phyloP scores from a whole-genome alignment of 805 yeast species.

The Ogataea neopini region DNA sequence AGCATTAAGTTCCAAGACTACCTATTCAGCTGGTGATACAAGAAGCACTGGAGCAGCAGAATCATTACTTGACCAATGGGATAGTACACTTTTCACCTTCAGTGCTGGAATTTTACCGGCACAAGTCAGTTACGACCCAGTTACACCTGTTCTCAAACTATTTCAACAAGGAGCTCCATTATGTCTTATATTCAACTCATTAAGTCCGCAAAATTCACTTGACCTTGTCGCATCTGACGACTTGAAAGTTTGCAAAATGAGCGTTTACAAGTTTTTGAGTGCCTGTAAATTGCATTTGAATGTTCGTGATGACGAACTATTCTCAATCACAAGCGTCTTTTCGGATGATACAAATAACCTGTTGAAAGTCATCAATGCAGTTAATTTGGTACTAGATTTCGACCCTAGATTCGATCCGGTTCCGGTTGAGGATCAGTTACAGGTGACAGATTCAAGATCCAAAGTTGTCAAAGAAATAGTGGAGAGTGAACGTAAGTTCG shows the following conservation, averaged over 20 bases:
- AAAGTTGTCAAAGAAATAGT: slow-evolving; percentile 83
- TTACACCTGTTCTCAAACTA: slow-evolving; percentile 82
- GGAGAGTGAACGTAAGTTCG: slow-evolving; percentile 90
- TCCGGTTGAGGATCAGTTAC: slow-evolving; percentile 26
- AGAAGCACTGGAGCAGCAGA: slow-evolving; percentile 15
- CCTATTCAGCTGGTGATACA: slow-evolving; percentile 2
- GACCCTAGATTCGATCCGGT: slow-evolving; percentile 13
- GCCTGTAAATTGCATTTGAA: slow-evolving; percentile 80
- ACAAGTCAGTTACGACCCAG: slow-evolving; percentile 81
- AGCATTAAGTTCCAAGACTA: slow-evolving; percentile 23
- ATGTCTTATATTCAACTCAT: slow-evolving; percentile 77
- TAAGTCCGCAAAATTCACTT: slow-evolving; percentile 50
- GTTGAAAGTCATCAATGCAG: slow-evolving; percentile 69
- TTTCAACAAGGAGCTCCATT: slow-evolving; percentile 92
- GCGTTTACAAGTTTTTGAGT: slow-evolving; percentile 84
- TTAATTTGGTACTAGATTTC: slow-evolving; percentile 44
- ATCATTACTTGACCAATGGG: slow-evolving; percentile 29
- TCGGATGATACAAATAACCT: slow-evolving; percentile 79
- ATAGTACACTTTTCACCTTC: slow-evolving; percentile 55
- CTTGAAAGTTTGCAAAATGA: slow-evolving; percentile 78
- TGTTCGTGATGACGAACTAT: slow-evolving; percentile 77
- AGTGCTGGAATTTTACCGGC: slow-evolving; percentile 79
- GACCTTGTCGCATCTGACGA: slow-evolving; percentile 76
- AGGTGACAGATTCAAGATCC: slow-evolving; percentile 57
- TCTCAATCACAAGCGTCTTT: slow-evolving; percentile 88